phyloP scores from a whole-genome alignment of 2,329 filamentous ascomycete genomes.

The Epicoccum nigrum region DNA sequence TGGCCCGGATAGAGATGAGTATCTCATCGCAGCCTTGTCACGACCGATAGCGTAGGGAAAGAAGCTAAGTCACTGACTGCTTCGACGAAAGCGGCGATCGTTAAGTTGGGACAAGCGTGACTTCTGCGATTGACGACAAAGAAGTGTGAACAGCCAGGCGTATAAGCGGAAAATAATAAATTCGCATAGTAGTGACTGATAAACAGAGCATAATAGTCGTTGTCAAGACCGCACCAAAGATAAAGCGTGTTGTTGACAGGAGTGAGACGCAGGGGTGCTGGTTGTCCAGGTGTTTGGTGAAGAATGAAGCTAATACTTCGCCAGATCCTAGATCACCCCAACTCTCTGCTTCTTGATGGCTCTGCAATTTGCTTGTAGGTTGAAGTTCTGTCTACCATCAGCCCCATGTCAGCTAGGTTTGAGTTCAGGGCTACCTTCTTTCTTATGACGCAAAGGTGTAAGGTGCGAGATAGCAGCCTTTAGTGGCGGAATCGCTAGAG shows the following conservation, averaged over 20 bases:
- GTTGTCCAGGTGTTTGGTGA: slow-evolving; percentile 11
- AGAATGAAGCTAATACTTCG: slow-evolving; percentile 8
- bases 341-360: no score
- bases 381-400: no score
- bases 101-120: slow-evolving; percentile 8
- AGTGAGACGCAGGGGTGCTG: not conserved
- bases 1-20: slow-evolving; percentile 2
- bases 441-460: not conserved
- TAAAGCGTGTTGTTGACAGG: not conserved
- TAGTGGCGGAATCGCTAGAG: not conserved
- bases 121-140: slow-evolving; percentile 15
- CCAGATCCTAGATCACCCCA: no score
- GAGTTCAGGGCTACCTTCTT: not conserved
- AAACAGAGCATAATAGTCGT: slow-evolving; percentile 5
- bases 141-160: not conserved
- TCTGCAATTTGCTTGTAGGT: no score
- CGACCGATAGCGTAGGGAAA: slow-evolving; percentile 1
- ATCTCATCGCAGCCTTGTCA: slow-evolving; percentile 5
- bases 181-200: not conserved
- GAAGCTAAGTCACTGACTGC: slow-evolving; percentile 10
- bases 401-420: not conserved
- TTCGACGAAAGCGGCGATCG: slow-evolving; percentile 16
- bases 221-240: slow-evolving; percentile 7
- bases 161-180: no score
- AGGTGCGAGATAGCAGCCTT: not conserved